Percentiles rank a stretch among this genome's conserved stretches.
Conservation (phyloP, 768 basidiomycete genomes). For the Lyophyllum atratum region DNA sequence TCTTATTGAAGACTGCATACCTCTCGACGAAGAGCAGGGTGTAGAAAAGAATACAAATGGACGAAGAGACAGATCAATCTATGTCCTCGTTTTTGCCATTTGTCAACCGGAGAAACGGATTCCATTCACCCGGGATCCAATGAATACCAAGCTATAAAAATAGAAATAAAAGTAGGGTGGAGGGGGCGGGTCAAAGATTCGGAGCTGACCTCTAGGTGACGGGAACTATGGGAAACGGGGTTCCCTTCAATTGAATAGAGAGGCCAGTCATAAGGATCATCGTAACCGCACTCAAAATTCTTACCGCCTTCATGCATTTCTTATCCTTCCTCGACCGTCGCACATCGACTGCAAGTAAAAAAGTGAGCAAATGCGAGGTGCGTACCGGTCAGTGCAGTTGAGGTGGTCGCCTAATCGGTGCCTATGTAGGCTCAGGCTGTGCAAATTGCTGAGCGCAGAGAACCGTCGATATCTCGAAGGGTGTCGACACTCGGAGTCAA, state of each 20-base stretch:
- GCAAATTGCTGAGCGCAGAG: neutral
- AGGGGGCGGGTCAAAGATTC: neutral
- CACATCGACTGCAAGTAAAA: constrained; percentile 2
- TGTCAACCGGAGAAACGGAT: neutral
- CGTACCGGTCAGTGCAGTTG: neutral
- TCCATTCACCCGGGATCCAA: neutral
- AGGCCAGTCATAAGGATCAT: neutral
- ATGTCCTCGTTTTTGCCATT: neutral
- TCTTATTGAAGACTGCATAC: neutral
- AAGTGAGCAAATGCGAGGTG: constrained; percentile 3
- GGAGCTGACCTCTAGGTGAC: neutral
- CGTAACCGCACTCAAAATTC: neutral
- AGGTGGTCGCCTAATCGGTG: neutral
- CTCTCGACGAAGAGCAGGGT: neutral
- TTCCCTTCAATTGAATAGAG: neutral
- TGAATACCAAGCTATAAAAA: neutral
- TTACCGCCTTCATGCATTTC: constrained; percentile 6
- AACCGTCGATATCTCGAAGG: constrained; percentile 2
- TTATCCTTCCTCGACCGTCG: constrained; percentile 13
- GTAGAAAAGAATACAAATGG: neutral
- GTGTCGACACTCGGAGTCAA: constrained; percentile 9
- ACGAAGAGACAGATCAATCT: neutral
- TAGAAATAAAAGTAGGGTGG: neutral
- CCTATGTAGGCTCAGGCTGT: neutral
- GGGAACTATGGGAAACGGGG: neutral